A percentile compares a stretch with the other conserved stretches of the same genome.
These are phyloP conservation scores for Jatropha podagrica DNA, from an alignment of 441 rosid species.

Conservation along the genomic window DNA sequence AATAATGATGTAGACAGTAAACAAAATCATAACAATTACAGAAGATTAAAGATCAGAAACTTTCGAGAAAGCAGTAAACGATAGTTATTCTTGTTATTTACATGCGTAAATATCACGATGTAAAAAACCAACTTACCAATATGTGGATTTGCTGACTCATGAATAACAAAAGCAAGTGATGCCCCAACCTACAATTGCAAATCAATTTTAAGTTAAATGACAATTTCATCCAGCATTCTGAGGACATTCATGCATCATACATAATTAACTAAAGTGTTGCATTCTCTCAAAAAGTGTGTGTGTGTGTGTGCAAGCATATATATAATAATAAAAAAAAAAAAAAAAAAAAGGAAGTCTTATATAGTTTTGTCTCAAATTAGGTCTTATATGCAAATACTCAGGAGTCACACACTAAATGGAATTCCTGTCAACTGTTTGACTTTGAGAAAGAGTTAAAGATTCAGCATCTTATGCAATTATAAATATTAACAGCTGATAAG, in stretches of 20 bases:
- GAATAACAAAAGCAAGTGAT: conserved; percentile 95
- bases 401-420: background rate
- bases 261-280: background rate
- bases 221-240: background rate
- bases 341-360: too few species aligned
- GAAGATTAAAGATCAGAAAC: background rate
- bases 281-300: too few species aligned
- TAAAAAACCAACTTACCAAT: conserved; percentile 59
- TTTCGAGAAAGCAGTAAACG: background rate
- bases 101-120: conserved; percentile 1
- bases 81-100: background rate
- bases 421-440: conserved; percentile 1
- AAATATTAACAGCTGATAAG: conserved; percentile 2
- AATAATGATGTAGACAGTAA: background rate
- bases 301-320: too few species aligned
- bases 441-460: background rate
- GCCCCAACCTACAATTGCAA: conserved; percentile 69
- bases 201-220: conserved; percentile 20
- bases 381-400: background rate
- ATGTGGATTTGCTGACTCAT: conserved; percentile 98
- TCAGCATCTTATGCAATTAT: background rate
- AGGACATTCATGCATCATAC: conserved; percentile 1
- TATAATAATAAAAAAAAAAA: too few species aligned
- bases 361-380: background rate
- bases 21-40: background rate